Base-by-base conservation (phyloP, 257 asterid species). In the Jacaranda copaia region DNA sequence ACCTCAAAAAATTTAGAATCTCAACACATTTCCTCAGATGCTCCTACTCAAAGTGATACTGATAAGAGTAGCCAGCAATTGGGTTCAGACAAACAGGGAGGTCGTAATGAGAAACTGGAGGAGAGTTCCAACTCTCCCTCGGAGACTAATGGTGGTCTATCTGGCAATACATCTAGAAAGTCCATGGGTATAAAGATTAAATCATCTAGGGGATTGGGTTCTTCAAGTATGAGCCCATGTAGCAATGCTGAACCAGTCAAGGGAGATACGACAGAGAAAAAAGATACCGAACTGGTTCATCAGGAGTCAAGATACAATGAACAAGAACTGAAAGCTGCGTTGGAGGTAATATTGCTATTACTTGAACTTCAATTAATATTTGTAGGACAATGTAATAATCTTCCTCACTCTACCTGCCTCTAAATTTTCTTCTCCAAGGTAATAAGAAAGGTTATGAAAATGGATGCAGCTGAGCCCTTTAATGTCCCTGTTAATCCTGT, bases 151-250 rank as follows among this genome's bases (percentile, higher is more conserved):
- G 85, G 84, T 1, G 87, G 76, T 53, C 42, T 60, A 49, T 72
- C 89, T 13, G 91, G 80, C 66, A 83, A 79, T 74, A 62, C 84
- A 43, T 76, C 90, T 43, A 89, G 82, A 78, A 93, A 86, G 83
- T 79, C 91, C 11, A 62, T 87, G 56, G 89, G 92, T 71, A 88
- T 91, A 79, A 96, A 89, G 87, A 89, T 93, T 49, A 96, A 89
- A 77, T 83, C 94, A 14, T 93, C 99, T 10, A 88, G 72, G 84
- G 93, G 91, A 62, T 82, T 91, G 70, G 87, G 88, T 82, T 87
- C 92, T 57, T 84, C 98, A 15, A 89, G 93, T 82, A 85, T 93
- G 88, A 93, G 97, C 81, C 99, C 99, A 1, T 93, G 96, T 76
- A 87, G 89, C 84, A 93, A 89, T 77, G 70, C 85, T 74, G 97